Percentiles rank a stretch among this genome's conserved stretches.
phyloP scores from a whole-genome alignment of 164 flowering plant species.

The Warburgia ugandensis region DNA sequence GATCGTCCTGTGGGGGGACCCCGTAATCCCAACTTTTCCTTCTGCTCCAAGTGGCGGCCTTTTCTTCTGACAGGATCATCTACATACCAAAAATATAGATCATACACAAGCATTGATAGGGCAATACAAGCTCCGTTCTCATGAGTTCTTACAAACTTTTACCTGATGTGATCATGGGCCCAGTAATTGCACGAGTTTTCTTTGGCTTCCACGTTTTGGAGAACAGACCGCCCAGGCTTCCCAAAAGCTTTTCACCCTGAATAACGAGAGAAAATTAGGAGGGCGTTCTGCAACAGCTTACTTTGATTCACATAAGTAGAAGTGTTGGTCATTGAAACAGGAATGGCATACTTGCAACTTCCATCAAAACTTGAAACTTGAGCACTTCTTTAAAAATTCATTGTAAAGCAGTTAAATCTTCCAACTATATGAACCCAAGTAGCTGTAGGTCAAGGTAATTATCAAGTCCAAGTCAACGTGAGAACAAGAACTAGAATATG shows the following conservation, averaged over 20 bases:
- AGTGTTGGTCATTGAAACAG: too few species aligned
- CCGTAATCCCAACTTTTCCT: slow-evolving; percentile 59
- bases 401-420: too few species aligned
- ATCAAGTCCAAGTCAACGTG: too few species aligned
- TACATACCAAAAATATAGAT: slow-evolving; percentile 19
- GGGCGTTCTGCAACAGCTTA: neutral
- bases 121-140: neutral
- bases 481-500: too few species aligned
- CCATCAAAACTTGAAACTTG: too few species aligned
- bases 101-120: neutral
- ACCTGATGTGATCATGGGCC: slow-evolving; percentile 54
- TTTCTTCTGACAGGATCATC: slow-evolving; percentile 43
- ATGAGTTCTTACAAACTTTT: slow-evolving; percentile 17
- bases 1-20: slow-evolving; percentile 31
- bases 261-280: neutral
- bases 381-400: too few species aligned
- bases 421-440: too few species aligned
- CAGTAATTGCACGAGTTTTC: slow-evolving; percentile 56
- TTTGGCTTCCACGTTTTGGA: slow-evolving; percentile 94
- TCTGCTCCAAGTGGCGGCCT: slow-evolving; percentile 41
- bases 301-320: neutral
- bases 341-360: too few species aligned
- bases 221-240: slow-evolving; percentile 89
- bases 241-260: slow-evolving; percentile 49
- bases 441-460: too few species aligned